Percentiles rank a stretch among this genome's conserved stretches.
Conservation (phyloP, 768 basidiomycete species). For the Leccinellum albellum region DNA sequence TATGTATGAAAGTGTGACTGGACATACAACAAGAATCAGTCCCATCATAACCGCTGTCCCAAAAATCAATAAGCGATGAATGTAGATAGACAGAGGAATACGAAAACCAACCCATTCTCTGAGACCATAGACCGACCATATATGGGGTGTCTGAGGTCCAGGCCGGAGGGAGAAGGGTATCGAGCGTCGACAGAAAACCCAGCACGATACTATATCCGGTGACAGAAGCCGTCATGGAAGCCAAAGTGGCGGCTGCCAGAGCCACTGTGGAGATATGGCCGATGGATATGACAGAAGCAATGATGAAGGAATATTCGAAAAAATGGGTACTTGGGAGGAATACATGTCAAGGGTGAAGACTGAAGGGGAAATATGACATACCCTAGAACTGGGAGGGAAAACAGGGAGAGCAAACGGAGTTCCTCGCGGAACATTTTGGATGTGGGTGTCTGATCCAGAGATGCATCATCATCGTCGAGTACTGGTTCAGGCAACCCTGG, state of each 20-base stretch:
- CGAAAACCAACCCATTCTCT: conserved; percentile 68
- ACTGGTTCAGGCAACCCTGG: conserved; percentile 54
- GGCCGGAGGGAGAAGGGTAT: conserved; percentile 90
- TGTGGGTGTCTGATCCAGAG: conserved; percentile 18
- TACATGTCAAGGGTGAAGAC: background rate
- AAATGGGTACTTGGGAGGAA: conserved; percentile 56
- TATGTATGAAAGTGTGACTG: background rate
- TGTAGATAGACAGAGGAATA: background rate
- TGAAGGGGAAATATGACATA: conserved; percentile 31
- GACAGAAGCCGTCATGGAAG: conserved; percentile 69
- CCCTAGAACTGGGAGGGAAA: conserved; percentile 72
- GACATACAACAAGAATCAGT: conserved; percentile 55
- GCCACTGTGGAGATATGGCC: conserved; percentile 90
- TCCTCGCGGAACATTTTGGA: conserved; percentile 54
- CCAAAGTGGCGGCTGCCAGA: conserved; percentile 77
- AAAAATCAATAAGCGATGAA: conserved; percentile 4
- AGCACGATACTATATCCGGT: conserved; percentile 62
- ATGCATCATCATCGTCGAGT: conserved; percentile 20
- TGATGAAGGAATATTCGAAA: conserved; percentile 81
- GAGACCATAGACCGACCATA: conserved; percentile 86
- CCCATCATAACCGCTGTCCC: conserved; percentile 58
- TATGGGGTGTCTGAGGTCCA: conserved; percentile 88
- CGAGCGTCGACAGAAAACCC: conserved; percentile 80
- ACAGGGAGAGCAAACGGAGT: conserved; percentile 51
- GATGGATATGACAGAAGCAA: conserved; percentile 80